A percentile compares a stretch with the other conserved stretches of the same genome.
These are phyloP conservation scores for Tagetes erecta DNA, from an alignment of 129 eudicot genomes.

Conservation along the genomic window DNA sequence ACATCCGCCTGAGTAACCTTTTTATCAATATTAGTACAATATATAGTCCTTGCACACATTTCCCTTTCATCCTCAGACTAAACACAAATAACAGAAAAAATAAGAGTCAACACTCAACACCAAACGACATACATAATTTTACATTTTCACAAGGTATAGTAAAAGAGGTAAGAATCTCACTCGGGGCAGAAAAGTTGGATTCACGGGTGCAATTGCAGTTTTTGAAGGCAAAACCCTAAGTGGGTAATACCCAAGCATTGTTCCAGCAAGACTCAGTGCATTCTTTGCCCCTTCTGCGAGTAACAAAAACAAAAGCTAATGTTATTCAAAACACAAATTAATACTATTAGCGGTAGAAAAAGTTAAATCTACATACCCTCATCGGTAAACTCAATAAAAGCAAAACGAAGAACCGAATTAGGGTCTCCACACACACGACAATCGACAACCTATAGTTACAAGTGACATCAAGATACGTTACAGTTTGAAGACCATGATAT, in stretches of 20 bases:
- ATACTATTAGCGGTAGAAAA: slow-evolving; percentile 7
- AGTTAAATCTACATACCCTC: slow-evolving; percentile 48
- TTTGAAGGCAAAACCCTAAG: slow-evolving; percentile 89
- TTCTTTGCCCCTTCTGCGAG: slow-evolving; percentile 81
- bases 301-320: slow-evolving; percentile 12
- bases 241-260: slow-evolving; percentile 87
- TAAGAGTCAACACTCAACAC: not conserved
- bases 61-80: slow-evolving; percentile 95
- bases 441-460: slow-evolving; percentile 68
- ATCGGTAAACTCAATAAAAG: slow-evolving; percentile 85
- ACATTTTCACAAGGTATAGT: not conserved
- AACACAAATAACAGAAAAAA: slow-evolving; percentile 12
- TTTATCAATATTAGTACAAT: slow-evolving; percentile 93
- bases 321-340: slow-evolving; percentile 15
- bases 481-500: slow-evolving; percentile 4
- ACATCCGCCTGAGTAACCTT: slow-evolving; percentile 96
- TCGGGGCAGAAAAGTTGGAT: slow-evolving; percentile 80
- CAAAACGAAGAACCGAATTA: slow-evolving; percentile 83
- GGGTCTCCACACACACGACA: slow-evolving; percentile 95
- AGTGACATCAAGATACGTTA: slow-evolving; percentile 4
- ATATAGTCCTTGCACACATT: slow-evolving; percentile 96
- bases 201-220: slow-evolving; percentile 97
- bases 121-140: not conserved
- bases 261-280: slow-evolving; percentile 84
- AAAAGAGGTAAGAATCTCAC: slow-evolving; percentile 40